Conservation (phyloP, 169 alveolate species). For the Plasmodium reichenowi region DNA sequence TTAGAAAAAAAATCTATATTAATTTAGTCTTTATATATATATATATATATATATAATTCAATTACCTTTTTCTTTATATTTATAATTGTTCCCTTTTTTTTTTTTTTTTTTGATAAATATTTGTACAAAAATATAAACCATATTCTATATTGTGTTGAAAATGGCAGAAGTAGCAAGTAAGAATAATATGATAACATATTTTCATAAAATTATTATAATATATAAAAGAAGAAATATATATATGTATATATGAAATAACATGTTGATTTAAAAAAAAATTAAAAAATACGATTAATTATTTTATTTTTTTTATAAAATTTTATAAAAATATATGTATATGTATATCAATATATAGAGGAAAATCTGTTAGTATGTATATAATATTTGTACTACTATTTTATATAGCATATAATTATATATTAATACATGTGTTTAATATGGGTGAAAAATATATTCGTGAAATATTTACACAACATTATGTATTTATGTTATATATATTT, state of each 20-base stretch:
- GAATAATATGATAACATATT: neutral
- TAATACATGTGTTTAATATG: too few relatives aligned
- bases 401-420: too few relatives aligned
- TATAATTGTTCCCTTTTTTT: neutral
- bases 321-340: too few relatives aligned
- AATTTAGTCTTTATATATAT: constrained; percentile 5
- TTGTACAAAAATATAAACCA: neutral
- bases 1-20: neutral
- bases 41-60: too few relatives aligned
- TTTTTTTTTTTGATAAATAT: neutral
- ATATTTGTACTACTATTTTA: too few relatives aligned
- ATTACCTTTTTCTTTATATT: neutral
- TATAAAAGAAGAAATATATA: neutral
- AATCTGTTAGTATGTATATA: too few relatives aligned
- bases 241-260: neutral
- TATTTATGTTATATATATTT: neutral
- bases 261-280: neutral
- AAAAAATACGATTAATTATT: too few relatives aligned
- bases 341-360: too few relatives aligned
- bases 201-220: constrained; percentile 1
- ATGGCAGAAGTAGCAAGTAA: constrained; percentile 78
- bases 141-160: constrained; percentile 13
- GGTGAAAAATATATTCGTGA: too few relatives aligned
- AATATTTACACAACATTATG: too few relatives aligned
- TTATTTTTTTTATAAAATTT: too few relatives aligned